Percentiles rank a stretch among this genome's conserved stretches.
Conservation (phyloP, 768 basidiomycete species). For the Chalciporus pseudorubinellus region DNA sequence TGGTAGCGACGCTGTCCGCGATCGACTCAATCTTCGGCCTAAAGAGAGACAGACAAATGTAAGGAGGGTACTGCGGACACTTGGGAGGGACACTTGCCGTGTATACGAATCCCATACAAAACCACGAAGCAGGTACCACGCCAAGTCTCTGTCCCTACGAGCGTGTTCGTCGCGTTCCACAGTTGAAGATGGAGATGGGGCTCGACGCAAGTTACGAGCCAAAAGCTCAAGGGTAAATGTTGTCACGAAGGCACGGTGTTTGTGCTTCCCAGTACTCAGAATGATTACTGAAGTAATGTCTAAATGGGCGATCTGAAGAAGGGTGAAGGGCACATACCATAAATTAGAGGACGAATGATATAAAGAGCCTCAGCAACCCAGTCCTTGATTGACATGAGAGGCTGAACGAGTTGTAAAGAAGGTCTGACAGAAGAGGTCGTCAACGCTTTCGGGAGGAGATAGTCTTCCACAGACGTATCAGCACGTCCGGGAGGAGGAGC, state of each 20-base stretch:
- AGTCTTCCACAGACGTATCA: constrained; percentile 70
- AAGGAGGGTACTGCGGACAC: neutral
- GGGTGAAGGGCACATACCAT: constrained; percentile 48
- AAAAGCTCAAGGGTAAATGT: constrained; percentile 69
- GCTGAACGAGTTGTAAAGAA: constrained; percentile 61
- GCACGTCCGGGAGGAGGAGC: constrained; percentile 49
- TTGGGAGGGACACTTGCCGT: constrained; percentile 41
- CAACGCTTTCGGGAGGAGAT: constrained; percentile 77
- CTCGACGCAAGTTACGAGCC: constrained; percentile 71
- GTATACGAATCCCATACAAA: constrained; percentile 83
- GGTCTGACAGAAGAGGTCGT: constrained; percentile 70
- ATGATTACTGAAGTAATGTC: constrained; percentile 19
- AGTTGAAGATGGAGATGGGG: constrained; percentile 55
- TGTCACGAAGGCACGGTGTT: constrained; percentile 59
- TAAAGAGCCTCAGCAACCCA: constrained; percentile 76
- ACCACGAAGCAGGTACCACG: constrained; percentile 85
- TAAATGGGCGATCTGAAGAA: constrained; percentile 5
- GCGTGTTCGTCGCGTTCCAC: constrained; percentile 80
- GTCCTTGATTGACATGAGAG: constrained; percentile 61
- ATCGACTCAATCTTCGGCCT: constrained; percentile 76
- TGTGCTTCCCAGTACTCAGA: constrained; percentile 22
- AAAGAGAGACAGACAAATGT: constrained; percentile 1
- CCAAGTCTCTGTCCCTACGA: constrained; percentile 73
- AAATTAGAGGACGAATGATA: constrained; percentile 69
- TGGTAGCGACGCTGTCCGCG: constrained; percentile 50